Percentiles rank a stretch among this genome's conserved stretches.
Evolutionary conservation across 805 yeast genomes (phyloP).

Genomic region (Danielia oregonensis): DNA sequence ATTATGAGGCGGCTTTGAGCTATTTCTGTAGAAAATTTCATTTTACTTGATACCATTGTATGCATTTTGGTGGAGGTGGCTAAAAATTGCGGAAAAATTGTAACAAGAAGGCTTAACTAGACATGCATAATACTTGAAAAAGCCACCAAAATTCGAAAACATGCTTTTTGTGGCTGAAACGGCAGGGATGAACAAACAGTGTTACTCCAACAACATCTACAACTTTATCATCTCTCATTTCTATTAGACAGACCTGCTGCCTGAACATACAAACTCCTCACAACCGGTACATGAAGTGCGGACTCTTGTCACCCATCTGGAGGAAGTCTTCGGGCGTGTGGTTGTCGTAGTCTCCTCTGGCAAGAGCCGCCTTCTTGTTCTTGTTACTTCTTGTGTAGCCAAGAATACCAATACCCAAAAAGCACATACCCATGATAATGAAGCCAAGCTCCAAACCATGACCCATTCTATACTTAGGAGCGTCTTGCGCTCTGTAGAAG

Average conservation of each 20-base stretch:
- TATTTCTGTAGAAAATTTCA: no score
- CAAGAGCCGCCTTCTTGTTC: background rate
- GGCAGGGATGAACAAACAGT: constrained; percentile 1
- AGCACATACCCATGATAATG: constrained; percentile 26
- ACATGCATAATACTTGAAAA: no score
- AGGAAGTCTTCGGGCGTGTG: constrained; percentile 24
- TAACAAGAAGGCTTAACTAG: no score
- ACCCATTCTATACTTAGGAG: constrained; percentile 26
- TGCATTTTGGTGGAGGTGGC: no score
- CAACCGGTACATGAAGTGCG: constrained; percentile 30
- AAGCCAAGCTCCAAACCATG: constrained; percentile 31
- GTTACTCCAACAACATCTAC: no score
- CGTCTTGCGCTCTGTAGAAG: constrained; percentile 26
- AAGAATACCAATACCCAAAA: constrained; percentile 14
- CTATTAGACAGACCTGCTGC: no score
- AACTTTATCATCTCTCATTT: no score
- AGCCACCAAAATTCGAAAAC: no score
- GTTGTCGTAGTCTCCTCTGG: constrained; percentile 27
- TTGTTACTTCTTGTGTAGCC: constrained; percentile 15
- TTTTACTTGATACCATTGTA: no score
- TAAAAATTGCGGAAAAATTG: no score
- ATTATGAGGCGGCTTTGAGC: no score
- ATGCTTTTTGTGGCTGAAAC: constrained; percentile 2
- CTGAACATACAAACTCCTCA: no score
- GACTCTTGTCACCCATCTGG: constrained; percentile 41